Conservation (phyloP, 176 grass and related monocot genomes). For the Poa annua region DNA sequence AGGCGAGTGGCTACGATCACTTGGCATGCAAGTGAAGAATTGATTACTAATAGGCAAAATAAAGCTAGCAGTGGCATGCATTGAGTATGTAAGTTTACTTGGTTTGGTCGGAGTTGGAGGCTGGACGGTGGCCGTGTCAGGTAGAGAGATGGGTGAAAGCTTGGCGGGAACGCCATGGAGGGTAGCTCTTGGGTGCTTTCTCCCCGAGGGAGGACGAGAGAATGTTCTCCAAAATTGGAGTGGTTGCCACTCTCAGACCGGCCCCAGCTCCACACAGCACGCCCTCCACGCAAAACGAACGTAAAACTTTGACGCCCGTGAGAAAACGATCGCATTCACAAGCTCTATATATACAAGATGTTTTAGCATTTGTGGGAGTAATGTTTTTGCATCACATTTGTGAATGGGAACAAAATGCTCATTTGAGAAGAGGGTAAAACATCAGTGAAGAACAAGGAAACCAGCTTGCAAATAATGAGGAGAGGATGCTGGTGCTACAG, state of each 20-base stretch:
- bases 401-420: neutral
- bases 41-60: neutral
- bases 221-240: constrained; percentile 58
- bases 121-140: constrained; percentile 12
- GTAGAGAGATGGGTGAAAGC: neutral
- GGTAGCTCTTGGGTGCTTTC: constrained; percentile 43
- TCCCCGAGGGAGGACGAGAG: constrained; percentile 36
- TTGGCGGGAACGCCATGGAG: constrained; percentile 52
- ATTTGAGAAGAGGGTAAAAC: neutral
- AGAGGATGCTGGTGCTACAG: neutral
- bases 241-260: constrained; percentile 33
- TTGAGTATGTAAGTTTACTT: neutral
- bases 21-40: constrained; percentile 45
- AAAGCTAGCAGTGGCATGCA: neutral
- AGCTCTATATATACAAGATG: too few species aligned
- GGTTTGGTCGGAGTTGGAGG: neutral
- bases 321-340: neutral
- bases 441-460: too few species aligned
- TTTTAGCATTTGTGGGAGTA: too few species aligned
- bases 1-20: neutral
- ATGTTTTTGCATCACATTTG: too few species aligned
- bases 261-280: constrained; percentile 37
- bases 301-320: neutral
- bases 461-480: neutral
- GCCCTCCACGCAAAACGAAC: constrained; percentile 42